These are phyloP conservation scores for Alternaria ventricosa DNA, from an alignment of 2,329 filamentous ascomycete genomes.

Conservation along the genomic window DNA sequence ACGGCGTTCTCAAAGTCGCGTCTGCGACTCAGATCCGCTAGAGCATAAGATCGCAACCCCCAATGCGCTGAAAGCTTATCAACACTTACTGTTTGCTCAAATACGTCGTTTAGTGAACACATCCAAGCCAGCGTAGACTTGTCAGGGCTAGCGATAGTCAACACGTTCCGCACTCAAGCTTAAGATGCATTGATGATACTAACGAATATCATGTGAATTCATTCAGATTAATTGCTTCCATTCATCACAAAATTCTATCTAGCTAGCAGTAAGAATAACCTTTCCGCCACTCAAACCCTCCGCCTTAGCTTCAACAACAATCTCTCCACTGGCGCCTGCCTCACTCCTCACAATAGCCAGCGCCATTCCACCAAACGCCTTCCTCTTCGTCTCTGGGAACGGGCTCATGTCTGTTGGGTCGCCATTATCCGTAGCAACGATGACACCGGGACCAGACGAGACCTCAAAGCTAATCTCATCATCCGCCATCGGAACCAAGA, in stretches of 20 bases:
- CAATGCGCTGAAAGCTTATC: not conserved
- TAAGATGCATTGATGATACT: not conserved
- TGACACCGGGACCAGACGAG: constrained; percentile 49
- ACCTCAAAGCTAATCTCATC: constrained; percentile 55
- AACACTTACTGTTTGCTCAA: not conserved
- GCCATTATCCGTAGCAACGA: constrained; percentile 44
- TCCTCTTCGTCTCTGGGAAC: constrained; percentile 29
- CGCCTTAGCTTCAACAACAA: constrained; percentile 18
- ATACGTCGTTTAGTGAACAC: not conserved
- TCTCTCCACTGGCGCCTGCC: constrained; percentile 11
- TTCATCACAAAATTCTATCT: not conserved
- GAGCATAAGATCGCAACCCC: not conserved
- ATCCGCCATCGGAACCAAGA: constrained; percentile 53
- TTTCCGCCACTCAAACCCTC: constrained; percentile 8
- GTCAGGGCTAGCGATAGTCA: not conserved
- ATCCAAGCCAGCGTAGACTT: not conserved
- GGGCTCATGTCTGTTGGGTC: constrained; percentile 32
- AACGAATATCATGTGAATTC: not conserved
- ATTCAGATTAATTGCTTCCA: not conserved
- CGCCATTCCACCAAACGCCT: constrained; percentile 34
- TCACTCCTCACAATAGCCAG: constrained; percentile 32
- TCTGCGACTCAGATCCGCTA: not conserved
- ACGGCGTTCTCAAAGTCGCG: not conserved
- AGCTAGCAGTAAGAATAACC: constrained; percentile 9
- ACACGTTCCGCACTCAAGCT: not conserved